Evolutionary conservation across 2,329 filamentous ascomycete genomes (phyloP), one percentile per base, ranked within the genome.

Genomic region (Arthrinium phaeospermum): DNA sequence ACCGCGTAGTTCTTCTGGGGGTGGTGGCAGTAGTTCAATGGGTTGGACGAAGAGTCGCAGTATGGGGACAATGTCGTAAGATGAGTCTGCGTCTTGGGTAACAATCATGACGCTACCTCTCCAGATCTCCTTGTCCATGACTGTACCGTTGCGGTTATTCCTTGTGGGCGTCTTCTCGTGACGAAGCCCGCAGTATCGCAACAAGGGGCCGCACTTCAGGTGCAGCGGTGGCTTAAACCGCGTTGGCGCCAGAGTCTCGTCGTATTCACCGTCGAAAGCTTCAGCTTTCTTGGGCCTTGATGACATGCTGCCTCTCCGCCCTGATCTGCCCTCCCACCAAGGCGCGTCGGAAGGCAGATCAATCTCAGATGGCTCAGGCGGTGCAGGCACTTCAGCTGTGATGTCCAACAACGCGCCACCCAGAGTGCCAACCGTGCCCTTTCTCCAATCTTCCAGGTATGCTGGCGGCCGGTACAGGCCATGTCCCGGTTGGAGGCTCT

Each of bases 101-200:
- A 99, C 95, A 77, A 99, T 98, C 94, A 99, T 95, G 72, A 98
- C 88, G 73, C 91, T 97, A 6, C 96, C 96, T 80, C 95, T 91
- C 96, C 96, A 99, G 27, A 96, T 91, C 77, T 98, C 94, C 70
- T 91, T 89, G 61, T 94, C 91, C 0, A 79, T 71, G 16, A 79
- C 72, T 1, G 78, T 75, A 75, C 79, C 80, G 76, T 80, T 81
- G 70, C 80, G 82, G 71, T 79, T 80, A 44, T 80, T 82, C 45
- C 83, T 80, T 41, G 80, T 79, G 0, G 84, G 78, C 68, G 83
- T 78, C 77, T 86, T 85, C 82, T 97, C 90, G 51, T 86, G 87
- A 53, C 92, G 90, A 57, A 98, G 90, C 27, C 97, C 96, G 71
- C 93, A 96, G 81, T 97, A 99, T 73, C 96, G 91, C 74, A 99